These are phyloP conservation scores for Marasmius tenuissimus DNA, from an alignment of 1,284 basidiomycete genomes.

Conservation along the genomic window DNA sequence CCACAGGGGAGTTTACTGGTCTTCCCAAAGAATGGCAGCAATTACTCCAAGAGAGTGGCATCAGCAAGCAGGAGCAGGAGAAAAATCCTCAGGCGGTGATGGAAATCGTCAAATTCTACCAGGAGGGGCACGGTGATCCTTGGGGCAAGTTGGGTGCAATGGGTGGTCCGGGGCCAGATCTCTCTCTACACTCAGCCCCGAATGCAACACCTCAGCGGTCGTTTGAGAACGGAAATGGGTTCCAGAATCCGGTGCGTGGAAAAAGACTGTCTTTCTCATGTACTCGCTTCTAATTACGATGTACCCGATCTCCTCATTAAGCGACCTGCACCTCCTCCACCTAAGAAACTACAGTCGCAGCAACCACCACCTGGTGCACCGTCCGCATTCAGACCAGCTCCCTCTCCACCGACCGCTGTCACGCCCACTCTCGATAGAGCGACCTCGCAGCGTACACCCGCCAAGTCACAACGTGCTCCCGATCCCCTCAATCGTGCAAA, in stretches of 20 bases:
- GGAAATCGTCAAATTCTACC: conserved; percentile 99
- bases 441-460: conserved; percentile 67
- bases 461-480: conserved; percentile 47
- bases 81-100: conserved; percentile 98
- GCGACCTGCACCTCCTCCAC: conserved; percentile 41
- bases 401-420: conserved; percentile 59
- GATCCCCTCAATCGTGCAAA: conserved; percentile 64
- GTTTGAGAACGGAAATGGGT: conserved; percentile 39
- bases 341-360: conserved; percentile 54
- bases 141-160: conserved; percentile 83
- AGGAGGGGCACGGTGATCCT: conserved; percentile 79
- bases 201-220: conserved; percentile 26
- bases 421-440: conserved; percentile 72
- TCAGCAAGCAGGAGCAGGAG: conserved; percentile 93
- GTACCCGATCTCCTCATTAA: conserved; percentile 33
- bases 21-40: conserved; percentile 99
- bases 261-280: conserved; percentile 2
- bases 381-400: conserved; percentile 62
- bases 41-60: conserved; percentile 93
- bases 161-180: conserved; percentile 20
- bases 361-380: conserved; percentile 39
- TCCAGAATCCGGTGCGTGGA: conserved; percentile 51
- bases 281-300: conserved; percentile 22
- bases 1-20: conserved; percentile 97
- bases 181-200: conserved; percentile 14